Conservation (phyloP, 1,139 yeast species). For the Lodderomyces metapsilosis region DNA sequence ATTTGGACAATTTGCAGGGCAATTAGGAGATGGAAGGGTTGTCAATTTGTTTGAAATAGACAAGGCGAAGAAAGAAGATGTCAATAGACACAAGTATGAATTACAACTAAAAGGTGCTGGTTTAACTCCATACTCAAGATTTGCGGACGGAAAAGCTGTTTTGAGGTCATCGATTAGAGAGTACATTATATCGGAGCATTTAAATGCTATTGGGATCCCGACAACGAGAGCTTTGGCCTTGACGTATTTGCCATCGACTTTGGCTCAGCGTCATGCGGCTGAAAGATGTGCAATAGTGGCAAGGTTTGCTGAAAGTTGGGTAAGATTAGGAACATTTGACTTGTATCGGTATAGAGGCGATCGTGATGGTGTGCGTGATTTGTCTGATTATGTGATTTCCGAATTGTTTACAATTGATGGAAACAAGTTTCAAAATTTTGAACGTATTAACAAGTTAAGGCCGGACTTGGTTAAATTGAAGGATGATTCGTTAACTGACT, state of each 20-base stretch:
- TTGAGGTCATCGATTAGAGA: conserved; percentile 85
- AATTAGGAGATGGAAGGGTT: conserved; percentile 94
- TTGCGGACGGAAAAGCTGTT: conserved; percentile 97
- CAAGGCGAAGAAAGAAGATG: conserved; percentile 24
- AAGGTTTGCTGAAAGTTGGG: conserved; percentile 84
- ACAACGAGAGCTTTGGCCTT: conserved; percentile 80
- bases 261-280: conserved; percentile 67
- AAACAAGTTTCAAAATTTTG: conserved; percentile 36
- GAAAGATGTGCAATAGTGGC: conserved; percentile 87
- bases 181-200: conserved; percentile 78
- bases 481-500: conserved; percentile 48
- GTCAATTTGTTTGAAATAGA: conserved; percentile 72
- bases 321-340: conserved; percentile 89
- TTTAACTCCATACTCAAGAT: conserved; percentile 83
- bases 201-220: conserved; percentile 81
- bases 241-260: conserved; percentile 68
- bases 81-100: conserved; percentile 47
- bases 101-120: conserved; percentile 92
- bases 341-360: conserved; percentile 75
- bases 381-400: conserved; percentile 73
- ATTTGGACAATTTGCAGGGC: conserved; percentile 96
- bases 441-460: conserved; percentile 16
- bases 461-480: conserved; percentile 22
- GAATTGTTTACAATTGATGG: conserved; percentile 51
- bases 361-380: conserved; percentile 54